Conservation (phyloP, 148 eudicot species). For the Silene latifolia region DNA sequence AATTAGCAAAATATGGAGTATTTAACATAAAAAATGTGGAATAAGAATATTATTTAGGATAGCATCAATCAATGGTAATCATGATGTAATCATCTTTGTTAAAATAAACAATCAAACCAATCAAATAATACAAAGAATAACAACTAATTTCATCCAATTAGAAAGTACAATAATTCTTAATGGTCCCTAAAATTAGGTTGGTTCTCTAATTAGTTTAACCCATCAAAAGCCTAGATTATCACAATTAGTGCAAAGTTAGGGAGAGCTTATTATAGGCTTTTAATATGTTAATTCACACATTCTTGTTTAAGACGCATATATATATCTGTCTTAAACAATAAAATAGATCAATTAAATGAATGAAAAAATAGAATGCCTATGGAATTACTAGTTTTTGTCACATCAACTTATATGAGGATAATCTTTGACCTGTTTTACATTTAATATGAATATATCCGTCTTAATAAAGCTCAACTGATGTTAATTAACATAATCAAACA, state of each 20-base stretch:
- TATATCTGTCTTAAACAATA: too few species aligned
- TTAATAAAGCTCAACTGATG: neutral
- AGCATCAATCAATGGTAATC: constrained; percentile 16
- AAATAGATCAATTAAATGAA: too few species aligned
- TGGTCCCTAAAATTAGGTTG: neutral
- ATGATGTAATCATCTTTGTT: constrained; percentile 25
- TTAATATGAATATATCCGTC: too few species aligned
- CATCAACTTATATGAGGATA: too few species aligned
- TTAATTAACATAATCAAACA: constrained; percentile 7
- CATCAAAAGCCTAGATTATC: constrained; percentile 18
- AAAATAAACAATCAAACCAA: constrained; percentile 8
- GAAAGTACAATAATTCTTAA: neutral
- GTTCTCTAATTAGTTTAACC: neutral
- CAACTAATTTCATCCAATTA: constrained; percentile 1
- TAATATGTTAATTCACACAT: neutral
- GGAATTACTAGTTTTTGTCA: too few species aligned
- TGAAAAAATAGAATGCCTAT: too few species aligned
- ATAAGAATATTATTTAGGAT: neutral
- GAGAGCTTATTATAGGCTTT: constrained; percentile 2
- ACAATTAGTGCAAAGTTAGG: constrained; percentile 15
- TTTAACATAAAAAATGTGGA: neutral
- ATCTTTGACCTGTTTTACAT: too few species aligned
- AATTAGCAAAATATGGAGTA: neutral
- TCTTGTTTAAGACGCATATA: too few species aligned
- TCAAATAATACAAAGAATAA: constrained; percentile 3